These are phyloP conservation scores for Triadica sebifera DNA, from an alignment of 345 rosid genomes.

Conservation along the genomic window DNA sequence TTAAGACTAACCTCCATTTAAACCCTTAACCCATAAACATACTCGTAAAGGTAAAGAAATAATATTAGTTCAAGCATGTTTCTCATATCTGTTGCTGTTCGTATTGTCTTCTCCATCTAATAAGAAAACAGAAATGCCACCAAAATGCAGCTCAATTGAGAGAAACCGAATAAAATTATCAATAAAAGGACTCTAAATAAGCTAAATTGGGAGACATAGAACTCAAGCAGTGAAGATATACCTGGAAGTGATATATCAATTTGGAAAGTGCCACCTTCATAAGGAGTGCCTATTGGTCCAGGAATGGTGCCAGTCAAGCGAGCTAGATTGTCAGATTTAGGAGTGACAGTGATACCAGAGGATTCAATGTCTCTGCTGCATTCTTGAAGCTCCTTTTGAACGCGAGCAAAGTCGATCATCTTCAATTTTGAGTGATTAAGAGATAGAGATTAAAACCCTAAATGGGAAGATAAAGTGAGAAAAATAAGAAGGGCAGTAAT, in stretches of 20 bases:
- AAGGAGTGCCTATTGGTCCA: conserved; percentile 86
- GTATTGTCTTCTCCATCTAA: background rate
- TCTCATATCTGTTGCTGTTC: background rate
- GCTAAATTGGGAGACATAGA: too few relatives aligned
- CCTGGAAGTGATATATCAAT: conserved; percentile 84
- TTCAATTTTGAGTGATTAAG: background rate
- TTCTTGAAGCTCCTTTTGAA: conserved; percentile 90
- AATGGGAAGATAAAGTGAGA: background rate
- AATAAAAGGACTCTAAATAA: background rate
- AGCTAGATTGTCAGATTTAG: conserved; percentile 69
- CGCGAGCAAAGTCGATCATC: conserved; percentile 80
- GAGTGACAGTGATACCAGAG: conserved; percentile 73
- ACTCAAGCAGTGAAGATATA: conserved; percentile 10
- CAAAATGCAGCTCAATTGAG: conserved; percentile 7
- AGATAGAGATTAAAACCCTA: conserved; percentile 7
- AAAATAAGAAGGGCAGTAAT: too few relatives aligned
- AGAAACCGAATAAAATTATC: background rate
- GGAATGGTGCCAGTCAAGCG: conserved; percentile 77
- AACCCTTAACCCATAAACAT: background rate
- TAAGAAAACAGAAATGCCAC: background rate
- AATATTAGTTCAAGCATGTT: background rate
- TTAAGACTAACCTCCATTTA: background rate
- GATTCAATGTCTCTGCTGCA: conserved; percentile 66
- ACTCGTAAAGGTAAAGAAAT: background rate
- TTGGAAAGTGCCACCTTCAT: conserved; percentile 87